Evolutionary conservation across 768 basidiomycete genomes (phyloP).

Genomic region (Russula earlei): DNA sequence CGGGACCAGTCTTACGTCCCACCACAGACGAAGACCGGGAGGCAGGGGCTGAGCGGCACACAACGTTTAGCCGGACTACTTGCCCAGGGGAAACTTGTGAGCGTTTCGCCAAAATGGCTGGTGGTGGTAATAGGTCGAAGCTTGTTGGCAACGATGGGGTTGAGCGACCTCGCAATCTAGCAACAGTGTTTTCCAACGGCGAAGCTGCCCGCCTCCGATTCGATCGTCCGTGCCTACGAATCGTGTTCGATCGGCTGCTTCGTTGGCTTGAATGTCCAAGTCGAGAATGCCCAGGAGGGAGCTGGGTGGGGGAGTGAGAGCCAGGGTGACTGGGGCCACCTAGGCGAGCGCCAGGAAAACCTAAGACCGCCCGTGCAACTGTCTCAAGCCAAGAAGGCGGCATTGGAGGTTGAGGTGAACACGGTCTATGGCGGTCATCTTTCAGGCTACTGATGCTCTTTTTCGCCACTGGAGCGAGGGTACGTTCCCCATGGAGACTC

Average conservation of each 20-base stretch:
- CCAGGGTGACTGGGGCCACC: conserved; percentile 28
- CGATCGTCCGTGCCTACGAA: conserved; percentile 21
- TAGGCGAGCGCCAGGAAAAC: conserved; percentile 35
- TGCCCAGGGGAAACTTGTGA: conserved; percentile 29
- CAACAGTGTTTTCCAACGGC: conserved; percentile 21
- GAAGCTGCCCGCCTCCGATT: conserved; percentile 21
- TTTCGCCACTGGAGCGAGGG: neutral
- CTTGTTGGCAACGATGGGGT: neutral
- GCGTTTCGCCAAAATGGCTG: neutral
- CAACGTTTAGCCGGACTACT: conserved; percentile 46
- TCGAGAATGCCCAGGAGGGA: neutral
- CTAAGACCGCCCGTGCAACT: conserved; percentile 56
- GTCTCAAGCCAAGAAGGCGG: conserved; percentile 63
- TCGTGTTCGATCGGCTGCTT: conserved; percentile 10
- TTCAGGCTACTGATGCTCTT: conserved; percentile 28
- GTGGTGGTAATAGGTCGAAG: conserved; percentile 13
- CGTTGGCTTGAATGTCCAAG: neutral
- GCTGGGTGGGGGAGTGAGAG: conserved; percentile 1
- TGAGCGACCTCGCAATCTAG: conserved; percentile 5
- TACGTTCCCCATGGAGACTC: conserved; percentile 2
- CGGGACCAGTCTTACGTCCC: conserved; percentile 1
- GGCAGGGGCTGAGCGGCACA: conserved; percentile 62
- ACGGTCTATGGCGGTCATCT: conserved; percentile 27
- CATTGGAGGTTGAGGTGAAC: conserved; percentile 39
- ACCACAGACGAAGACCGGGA: conserved; percentile 47